A percentile compares a stretch with the other conserved stretches of the same genome.
These are phyloP conservation scores for Penicillium mononematosum DNA, from an alignment of 495 filamentous ascomycete genomes.

Conservation along the genomic window DNA sequence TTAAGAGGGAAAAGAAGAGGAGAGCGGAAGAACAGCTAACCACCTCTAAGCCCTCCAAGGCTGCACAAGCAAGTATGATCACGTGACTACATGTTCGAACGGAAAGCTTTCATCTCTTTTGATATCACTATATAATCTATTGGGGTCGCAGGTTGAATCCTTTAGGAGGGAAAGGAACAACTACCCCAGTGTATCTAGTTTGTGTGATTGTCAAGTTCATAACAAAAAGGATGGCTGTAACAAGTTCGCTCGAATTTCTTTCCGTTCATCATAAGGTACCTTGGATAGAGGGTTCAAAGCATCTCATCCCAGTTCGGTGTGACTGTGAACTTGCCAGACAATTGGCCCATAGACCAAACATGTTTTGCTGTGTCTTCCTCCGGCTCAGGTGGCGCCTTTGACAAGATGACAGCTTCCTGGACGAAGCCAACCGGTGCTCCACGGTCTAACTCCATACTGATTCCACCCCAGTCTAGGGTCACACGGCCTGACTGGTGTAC, in stretches of 20 bases:
- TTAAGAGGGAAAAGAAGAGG: no score
- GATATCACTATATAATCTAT: not conserved
- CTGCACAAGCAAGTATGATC: no score
- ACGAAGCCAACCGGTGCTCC: constrained; percentile 45
- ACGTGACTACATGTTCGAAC: not conserved
- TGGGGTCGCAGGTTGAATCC: not conserved
- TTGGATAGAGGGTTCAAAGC: constrained; percentile 29
- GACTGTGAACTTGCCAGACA: constrained; percentile 51
- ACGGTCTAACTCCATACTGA: constrained; percentile 46
- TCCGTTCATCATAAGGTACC: constrained; percentile 6
- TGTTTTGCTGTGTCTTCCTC: constrained; percentile 33
- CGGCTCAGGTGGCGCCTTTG: constrained; percentile 22
- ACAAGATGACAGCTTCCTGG: constrained; percentile 47
- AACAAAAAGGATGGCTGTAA: not conserved
- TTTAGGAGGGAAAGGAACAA: not conserved
- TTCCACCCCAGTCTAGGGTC: constrained; percentile 51
- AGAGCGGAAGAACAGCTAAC: no score
- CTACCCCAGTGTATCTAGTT: not conserved
- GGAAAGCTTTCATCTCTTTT: not conserved
- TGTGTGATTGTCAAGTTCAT: not conserved
- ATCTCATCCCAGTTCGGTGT: constrained; percentile 51
- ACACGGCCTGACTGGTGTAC: constrained; percentile 51
- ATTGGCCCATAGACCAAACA: constrained; percentile 52
- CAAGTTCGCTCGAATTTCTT: not conserved
- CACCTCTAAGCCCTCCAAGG: no score